Base-by-base conservation (phyloP, 306 rosid species). In the Myrica gale region DNA sequence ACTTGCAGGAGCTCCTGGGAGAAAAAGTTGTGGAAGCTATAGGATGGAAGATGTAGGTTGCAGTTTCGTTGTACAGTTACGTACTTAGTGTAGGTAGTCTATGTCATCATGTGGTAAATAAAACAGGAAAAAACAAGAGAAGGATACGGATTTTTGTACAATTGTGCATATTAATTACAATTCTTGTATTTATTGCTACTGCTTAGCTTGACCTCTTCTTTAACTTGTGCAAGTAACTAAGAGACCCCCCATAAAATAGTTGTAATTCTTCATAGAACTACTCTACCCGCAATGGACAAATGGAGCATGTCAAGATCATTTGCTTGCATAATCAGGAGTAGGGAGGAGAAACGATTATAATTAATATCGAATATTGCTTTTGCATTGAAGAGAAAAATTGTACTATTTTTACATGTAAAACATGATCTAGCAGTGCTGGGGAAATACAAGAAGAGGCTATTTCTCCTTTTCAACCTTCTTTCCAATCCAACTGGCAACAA, bases 401-500 rank as follows among this genome's bases (percentile, higher is more conserved):
- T 81, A 70, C 50, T 12, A 32, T 13, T 62, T 17, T 44, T n/a
- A 67, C 26, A 43, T 10, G 26, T 54, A 5, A 76, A 43, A 19
- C 58, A 19, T 54, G 57, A 56, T 12, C 63, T 32, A 32, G 37
- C 2, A 32, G 37, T 32, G 37, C 37, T 32, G 37, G 72, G 67
- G 58, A 52, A 21, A 71, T 32, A 42, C n/a, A 20, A 42, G 3
- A 72, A 80, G 47, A 61, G 63, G 50, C 77, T 90, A 87, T 66
- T 86, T 81, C 68, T 79, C 86, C 75, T 89, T 84, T 1, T 88
- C 91, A 17, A 76, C 91, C 62, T 86, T 92, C 88, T 88, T 92
- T 57, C 96, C 97, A 23, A 92, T 92, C 97, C 98, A 95, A 68
- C 87, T 62, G 12, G 98, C 98, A 43, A 92, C 96, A 26, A 95